Evolutionary conservation across 805 yeast species (phyloP).

Genomic region (Candida stauntonica): DNA sequence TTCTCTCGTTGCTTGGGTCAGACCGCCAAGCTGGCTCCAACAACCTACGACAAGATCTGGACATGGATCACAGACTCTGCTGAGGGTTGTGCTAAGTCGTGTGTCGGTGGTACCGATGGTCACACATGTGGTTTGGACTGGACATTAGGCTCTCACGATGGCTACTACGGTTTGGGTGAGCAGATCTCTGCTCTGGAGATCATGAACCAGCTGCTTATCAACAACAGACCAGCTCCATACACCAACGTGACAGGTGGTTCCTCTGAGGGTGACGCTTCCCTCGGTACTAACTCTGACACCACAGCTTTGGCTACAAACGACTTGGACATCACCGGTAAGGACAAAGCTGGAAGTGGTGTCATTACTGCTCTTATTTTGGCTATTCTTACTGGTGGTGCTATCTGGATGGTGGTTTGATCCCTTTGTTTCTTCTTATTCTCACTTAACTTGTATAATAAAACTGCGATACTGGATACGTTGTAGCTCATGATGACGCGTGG

Average conservation of each 20-base stretch:
- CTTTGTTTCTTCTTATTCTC: too few species aligned
- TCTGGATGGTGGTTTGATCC: constrained; percentile 68
- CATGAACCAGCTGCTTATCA: constrained; percentile 45
- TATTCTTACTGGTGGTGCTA: constrained; percentile 55
- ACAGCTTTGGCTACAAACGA: constrained; percentile 33
- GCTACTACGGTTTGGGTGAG: constrained; percentile 69
- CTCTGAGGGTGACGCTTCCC: constrained; percentile 50
- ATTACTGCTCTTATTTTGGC: constrained; percentile 72
- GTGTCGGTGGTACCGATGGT: constrained; percentile 70
- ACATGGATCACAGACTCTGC: constrained; percentile 49
- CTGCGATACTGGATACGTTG: too few species aligned
- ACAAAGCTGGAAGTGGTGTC: constrained; percentile 87
- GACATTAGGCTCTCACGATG: constrained; percentile 57
- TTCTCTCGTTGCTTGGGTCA: constrained; percentile 59
- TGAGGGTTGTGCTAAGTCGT: constrained; percentile 61
- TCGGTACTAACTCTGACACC: constrained; percentile 41
- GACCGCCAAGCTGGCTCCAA: constrained; percentile 53
- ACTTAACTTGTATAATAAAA: neutral
- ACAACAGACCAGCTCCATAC: constrained; percentile 46
- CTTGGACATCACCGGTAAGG: constrained; percentile 52
- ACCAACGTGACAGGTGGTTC: constrained; percentile 51
- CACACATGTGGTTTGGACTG: constrained; percentile 75
- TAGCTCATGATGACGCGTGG: too few species aligned
- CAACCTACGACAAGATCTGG: constrained; percentile 38
- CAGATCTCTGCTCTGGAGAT: constrained; percentile 72